These are phyloP conservation scores for Stevia rebaudiana DNA, from an alignment of 140 eudicot species.

Conservation along the genomic window DNA sequence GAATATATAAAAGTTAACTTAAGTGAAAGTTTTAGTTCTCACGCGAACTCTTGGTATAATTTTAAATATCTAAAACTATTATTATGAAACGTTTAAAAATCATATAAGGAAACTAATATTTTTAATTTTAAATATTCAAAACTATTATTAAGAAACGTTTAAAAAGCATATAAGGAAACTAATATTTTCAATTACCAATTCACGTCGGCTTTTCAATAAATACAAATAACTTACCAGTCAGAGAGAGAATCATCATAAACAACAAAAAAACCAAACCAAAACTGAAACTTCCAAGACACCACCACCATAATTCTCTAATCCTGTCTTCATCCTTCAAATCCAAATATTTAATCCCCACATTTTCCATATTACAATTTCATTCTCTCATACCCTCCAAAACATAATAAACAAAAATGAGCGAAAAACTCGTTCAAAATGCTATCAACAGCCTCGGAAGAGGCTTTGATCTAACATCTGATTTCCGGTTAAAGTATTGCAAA, in stretches of 20 bases:
- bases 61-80: no score
- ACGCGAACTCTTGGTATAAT: no score
- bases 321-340: conserved; percentile 14
- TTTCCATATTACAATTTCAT: neutral
- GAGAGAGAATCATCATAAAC: neutral
- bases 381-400: neutral
- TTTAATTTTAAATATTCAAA: no score
- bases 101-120: no score
- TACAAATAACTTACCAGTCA: conserved; percentile 20
- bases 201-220: conserved; percentile 19
- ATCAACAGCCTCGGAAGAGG: conserved; percentile 81
- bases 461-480: conserved; percentile 79
- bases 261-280: conserved; percentile 4
- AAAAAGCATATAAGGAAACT: neutral
- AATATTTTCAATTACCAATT: neutral
- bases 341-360: conserved; percentile 21
- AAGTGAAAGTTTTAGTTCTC: no score
- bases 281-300: conserved; percentile 27
- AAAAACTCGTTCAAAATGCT: conserved; percentile 48
- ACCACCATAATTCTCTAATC: conserved; percentile 18
- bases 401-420: conserved; percentile 19
- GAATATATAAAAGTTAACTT: no score
- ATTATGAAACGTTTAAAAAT: no score
- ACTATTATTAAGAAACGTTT: no score
- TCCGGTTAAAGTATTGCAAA: conserved; percentile 83